Evolutionary conservation across 192 early-diverging fungal genomes (phyloP).

Genomic region (Coemansia reversa): DNA sequence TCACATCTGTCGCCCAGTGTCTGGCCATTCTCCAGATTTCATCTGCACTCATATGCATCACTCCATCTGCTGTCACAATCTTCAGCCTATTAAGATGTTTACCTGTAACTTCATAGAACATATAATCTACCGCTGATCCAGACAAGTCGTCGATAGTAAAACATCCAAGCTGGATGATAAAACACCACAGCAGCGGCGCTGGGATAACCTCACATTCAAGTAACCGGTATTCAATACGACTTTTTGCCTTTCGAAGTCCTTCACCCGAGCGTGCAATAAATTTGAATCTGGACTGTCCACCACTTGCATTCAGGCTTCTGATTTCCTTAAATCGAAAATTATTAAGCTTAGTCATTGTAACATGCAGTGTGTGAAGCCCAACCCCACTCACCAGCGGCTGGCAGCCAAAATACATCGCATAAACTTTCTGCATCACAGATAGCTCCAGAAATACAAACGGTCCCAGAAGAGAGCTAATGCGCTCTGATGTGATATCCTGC

Average conservation of each 20-base stretch:
- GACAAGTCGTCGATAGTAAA: background rate
- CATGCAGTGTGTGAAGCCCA: background rate
- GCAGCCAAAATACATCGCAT: constrained; percentile 24
- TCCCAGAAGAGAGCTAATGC: constrained; percentile 19
- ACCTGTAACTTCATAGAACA: constrained; percentile 18
- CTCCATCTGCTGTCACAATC: constrained; percentile 11
- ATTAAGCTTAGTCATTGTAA: constrained; percentile 9
- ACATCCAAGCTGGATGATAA: constrained; percentile 19
- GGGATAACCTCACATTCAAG: constrained; percentile 8
- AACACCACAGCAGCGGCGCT: constrained; percentile 27
- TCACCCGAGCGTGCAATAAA: constrained; percentile 19
- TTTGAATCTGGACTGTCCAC: background rate
- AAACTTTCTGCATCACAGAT: constrained; percentile 9
- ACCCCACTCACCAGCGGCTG: constrained; percentile 13
- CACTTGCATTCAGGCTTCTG: background rate
- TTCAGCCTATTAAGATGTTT: background rate
- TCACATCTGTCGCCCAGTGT: constrained; percentile 16
- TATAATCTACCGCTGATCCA: background rate
- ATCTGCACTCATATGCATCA: background rate
- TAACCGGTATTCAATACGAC: constrained; percentile 19
- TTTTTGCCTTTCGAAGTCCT: constrained; percentile 1
- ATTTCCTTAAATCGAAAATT: constrained; percentile 18
- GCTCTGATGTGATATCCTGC: constrained; percentile 12
- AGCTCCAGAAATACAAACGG: constrained; percentile 31
- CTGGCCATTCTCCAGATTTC: constrained; percentile 5